Evolutionary conservation across 2,329 filamentous ascomycete genomes (phyloP), one percentile per base, ranked within the genome.

Genomic region (Sarocladium strictum): DNA sequence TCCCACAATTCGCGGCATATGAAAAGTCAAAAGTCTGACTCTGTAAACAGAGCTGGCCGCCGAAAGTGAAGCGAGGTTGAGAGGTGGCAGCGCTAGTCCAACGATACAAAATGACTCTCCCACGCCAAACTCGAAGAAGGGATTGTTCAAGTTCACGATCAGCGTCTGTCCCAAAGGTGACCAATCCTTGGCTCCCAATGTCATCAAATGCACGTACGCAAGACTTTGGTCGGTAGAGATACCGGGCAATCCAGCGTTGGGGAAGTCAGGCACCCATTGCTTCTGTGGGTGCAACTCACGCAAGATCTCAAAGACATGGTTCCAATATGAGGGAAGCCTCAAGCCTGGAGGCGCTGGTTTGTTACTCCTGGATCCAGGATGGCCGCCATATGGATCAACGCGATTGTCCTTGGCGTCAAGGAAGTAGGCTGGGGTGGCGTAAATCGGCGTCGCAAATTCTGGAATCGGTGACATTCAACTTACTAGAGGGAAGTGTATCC

Each of bases 221-320:
- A 67, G 76, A 0, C 75, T 81, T 53, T 80, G 81, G 75, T 78
- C 76, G 54, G 68, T 71, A 1, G 75, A 84, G 19, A 53, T 40
- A 23, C 10, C 35, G 5, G 23, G 35, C 11, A 38, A 32, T 7
- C 26, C 23, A 10, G 32, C n/a, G 51, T 41, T 19, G 58, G 61
- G 73, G 0, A 75, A 73, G 55, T 87, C 78, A 63, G 65, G 64
- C 54, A 73, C 77, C 45, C 86, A 87, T 59, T 53, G 14, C 17
- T 53, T 37, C n/a, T 53, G 17, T 6, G 51, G 51, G 73, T 76
- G 9, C 66, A 73, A 37, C 71, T 83, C 10, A 81, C 86, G 0
- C 69, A 80, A 58, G 78, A 95, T 66, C 80, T 91, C n/a, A 75
- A 76, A 17, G 78, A 83, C 47, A 76, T 96, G 19, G 90, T 47